Conservation (phyloP, 768 basidiomycete genomes). For the Termitomyces heimii region DNA sequence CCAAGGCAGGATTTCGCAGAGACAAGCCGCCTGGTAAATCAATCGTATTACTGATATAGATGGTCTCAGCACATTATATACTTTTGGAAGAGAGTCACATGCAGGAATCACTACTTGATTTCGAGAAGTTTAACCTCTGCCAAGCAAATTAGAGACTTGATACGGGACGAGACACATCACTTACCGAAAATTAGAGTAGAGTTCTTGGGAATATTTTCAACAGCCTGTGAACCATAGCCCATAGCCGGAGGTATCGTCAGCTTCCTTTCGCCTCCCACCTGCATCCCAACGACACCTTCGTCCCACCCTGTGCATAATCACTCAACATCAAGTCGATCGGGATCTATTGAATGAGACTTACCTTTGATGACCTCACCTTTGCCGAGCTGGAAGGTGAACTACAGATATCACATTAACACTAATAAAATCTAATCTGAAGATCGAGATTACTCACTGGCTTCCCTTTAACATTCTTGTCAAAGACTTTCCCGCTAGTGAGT, state of each 20-base stretch:
- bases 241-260: conserved; percentile 68
- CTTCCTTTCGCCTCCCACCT: conserved; percentile 80
- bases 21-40: not conserved
- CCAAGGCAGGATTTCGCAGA: not conserved
- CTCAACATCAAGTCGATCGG: not conserved
- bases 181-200: conserved; percentile 80
- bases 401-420: conserved; percentile 2
- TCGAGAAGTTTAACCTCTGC: conserved; percentile 69
- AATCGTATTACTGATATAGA: not conserved
- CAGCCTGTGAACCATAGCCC: conserved; percentile 62
- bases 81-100: not conserved
- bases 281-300: conserved; percentile 88
- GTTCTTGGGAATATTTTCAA: conserved; percentile 65
- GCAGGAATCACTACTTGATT: conserved; percentile 45
- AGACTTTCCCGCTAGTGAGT: conserved; percentile 65
- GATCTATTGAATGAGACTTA: conserved; percentile 17
- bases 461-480: conserved; percentile 80
- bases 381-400: conserved; percentile 80
- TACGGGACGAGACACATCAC: conserved; percentile 13
- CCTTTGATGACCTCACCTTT: conserved; percentile 91
- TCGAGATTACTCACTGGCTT: conserved; percentile 58
- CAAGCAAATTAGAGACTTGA: not conserved
- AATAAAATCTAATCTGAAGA: not conserved
- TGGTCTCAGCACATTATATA: not conserved
- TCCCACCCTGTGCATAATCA: conserved; percentile 66